Evolutionary conservation across 352 stramenopile genomes (phyloP).

Genomic region (Pythium guiyangense): DNA sequence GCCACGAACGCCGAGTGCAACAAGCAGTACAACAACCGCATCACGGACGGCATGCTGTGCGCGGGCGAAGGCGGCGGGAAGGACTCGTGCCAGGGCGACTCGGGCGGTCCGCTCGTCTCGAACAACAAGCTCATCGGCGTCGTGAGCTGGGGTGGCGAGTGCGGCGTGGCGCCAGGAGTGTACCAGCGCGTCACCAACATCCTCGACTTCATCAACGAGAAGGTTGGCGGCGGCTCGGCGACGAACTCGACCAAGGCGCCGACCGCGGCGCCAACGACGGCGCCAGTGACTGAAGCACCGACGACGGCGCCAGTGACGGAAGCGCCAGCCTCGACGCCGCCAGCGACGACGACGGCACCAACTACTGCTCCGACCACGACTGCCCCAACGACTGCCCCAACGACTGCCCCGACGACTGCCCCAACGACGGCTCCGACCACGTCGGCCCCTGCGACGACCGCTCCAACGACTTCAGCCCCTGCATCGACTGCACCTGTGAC

Average conservation of each 20-base stretch:
- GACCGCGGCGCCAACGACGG: constrained; percentile 2
- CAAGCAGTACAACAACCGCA: constrained; percentile 46
- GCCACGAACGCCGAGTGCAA: constrained; percentile 56
- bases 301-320: constrained; percentile 3
- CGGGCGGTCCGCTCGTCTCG: constrained; percentile 49
- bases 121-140: too few relatives aligned
- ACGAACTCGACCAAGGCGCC: constrained; percentile 6
- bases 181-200: constrained; percentile 51
- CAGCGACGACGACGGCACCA: too few relatives aligned
- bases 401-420: not conserved
- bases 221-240: constrained; percentile 26
- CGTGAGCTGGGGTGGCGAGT: constrained; percentile 64
- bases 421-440: not conserved
- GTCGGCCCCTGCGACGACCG: too few relatives aligned
- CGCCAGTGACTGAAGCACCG: constrained; percentile 9
- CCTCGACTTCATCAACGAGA: constrained; percentile 51
- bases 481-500: too few relatives aligned
- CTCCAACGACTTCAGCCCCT: too few relatives aligned
- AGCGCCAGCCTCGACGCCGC: too few relatives aligned
- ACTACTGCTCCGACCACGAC: too few relatives aligned
- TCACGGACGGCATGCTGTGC: constrained; percentile 61
- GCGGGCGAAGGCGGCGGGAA: constrained; percentile 38
- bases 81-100: too few relatives aligned
- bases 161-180: constrained; percentile 45
- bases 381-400: too few relatives aligned